These are phyloP conservation scores for Galerina sulciceps DNA, from an alignment of 768 basidiomycete genomes.

Conservation along the genomic window DNA sequence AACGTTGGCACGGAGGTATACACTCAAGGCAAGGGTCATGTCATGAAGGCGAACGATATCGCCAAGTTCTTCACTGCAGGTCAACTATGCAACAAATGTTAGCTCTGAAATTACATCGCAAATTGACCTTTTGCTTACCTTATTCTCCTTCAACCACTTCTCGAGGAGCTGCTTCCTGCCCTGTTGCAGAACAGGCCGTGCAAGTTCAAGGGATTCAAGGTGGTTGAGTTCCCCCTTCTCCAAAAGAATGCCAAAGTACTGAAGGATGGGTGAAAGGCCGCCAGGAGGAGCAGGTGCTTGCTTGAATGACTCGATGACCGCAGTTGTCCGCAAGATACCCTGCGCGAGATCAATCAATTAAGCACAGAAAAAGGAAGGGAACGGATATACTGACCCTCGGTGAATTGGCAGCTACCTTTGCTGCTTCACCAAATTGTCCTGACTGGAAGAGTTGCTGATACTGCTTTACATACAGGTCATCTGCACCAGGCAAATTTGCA, in stretches of 20 bases:
- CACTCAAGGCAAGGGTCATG: constrained; percentile 95
- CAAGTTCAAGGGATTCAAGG: constrained; percentile 92
- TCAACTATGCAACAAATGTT: constrained; percentile 58
- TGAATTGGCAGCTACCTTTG: constrained; percentile 97
- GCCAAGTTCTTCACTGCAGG: constrained; percentile 97
- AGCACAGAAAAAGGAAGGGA: not conserved
- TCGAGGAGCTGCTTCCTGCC: constrained; percentile 96
- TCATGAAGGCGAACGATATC: constrained; percentile 95
- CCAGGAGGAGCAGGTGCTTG: constrained; percentile 89
- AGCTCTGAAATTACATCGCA: not conserved
- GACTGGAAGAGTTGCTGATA: constrained; percentile 90
- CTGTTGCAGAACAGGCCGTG: constrained; percentile 93
- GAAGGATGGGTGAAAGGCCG: constrained; percentile 91
- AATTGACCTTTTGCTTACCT: constrained; percentile 49
- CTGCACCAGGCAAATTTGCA: constrained; percentile 95
- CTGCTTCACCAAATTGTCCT: constrained; percentile 91
- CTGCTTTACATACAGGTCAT: constrained; percentile 94
- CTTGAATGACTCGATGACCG: constrained; percentile 98
- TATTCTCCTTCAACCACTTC: constrained; percentile 99
- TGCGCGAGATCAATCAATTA: constrained; percentile 29
- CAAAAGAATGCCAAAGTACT: constrained; percentile 98
- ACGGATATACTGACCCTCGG: constrained; percentile 65
- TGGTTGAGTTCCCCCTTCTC: constrained; percentile 99
- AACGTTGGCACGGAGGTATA: constrained; percentile 96
- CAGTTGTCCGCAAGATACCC: constrained; percentile 93